Evolutionary conservation across 2,329 filamentous ascomycete species (phyloP), one percentile per base, ranked within the genome.

Genomic region (Exophiala sp.): DNA sequence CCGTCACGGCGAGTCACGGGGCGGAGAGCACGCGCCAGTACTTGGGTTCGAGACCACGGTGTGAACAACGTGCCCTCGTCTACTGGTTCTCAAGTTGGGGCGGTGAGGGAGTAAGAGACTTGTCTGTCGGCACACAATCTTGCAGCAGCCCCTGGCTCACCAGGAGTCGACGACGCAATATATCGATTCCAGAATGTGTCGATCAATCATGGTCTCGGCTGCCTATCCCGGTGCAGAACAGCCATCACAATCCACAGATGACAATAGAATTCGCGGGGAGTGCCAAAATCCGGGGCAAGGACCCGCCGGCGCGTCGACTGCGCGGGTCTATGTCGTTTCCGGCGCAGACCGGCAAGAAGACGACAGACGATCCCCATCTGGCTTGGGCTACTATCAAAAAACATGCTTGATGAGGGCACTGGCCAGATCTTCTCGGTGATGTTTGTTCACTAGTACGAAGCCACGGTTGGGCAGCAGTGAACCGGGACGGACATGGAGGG

Each of bases 261-360:
- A 24, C 38, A 23, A n/a, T n/a, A 2, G 7, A 8, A 32, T 48
- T 41, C 52, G 52, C 52, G 52, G 52, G 34, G 52, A 44, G 37
- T 35, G 16, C 27, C 42, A 44, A 41, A 48, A 50, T 53, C 53
- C 32, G 53, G 53, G 53, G 24, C 24, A 30, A 3, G 16, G 22
- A 30, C 23, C 34, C 32, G 47, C 34, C 34, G 16, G 34, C 14
- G 11, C 1, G 16, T 9, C 11, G 11, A 32, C 29, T n/a, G 11
- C 29, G 3, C 7, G 29, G n/a, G 29, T n/a, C 29, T n/a, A n/a
- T 32, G 6, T n/a, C 11, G 29, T 21, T 19, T 24, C 41, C 42
- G 41, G 47, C 24, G 40, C 29, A 34, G 42, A 32, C 6, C 3
- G 29, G 29, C 7, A 13, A 32, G 29, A 7, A 13, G n/a, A 9